These are phyloP conservation scores for Chlorella vulgaris DNA, from an alignment of 139 green algal genomes.

Conservation along the genomic window DNA sequence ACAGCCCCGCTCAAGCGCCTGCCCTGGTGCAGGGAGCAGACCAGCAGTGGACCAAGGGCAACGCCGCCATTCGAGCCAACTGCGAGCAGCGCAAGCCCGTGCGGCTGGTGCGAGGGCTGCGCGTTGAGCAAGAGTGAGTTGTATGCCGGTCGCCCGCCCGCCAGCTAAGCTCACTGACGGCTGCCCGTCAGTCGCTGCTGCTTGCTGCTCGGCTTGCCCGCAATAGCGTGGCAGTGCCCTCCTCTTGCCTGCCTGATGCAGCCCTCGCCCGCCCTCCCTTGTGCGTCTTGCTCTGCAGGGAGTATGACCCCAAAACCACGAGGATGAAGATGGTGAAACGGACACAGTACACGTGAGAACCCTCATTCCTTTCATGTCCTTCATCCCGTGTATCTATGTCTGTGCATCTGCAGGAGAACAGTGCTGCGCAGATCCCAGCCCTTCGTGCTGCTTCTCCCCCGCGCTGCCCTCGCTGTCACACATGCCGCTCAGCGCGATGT, in stretches of 20 bases:
- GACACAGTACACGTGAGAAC: conserved; percentile 15
- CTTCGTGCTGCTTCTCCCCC: neutral
- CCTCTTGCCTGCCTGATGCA: too few relatives aligned
- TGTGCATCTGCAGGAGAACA: too few relatives aligned
- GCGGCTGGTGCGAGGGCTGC: conserved; percentile 44
- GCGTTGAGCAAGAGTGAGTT: neutral
- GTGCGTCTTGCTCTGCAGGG: too few relatives aligned
- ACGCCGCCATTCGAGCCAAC: conserved; percentile 45
- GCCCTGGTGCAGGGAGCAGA: conserved; percentile 41
- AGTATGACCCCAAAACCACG: neutral
- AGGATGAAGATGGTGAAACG: neutral
- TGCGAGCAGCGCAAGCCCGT: conserved; percentile 52
- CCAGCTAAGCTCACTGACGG: neutral
- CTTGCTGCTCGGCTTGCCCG: neutral
- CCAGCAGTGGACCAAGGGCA: conserved; percentile 46
- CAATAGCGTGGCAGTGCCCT: too few relatives aligned
- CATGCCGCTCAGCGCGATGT: neutral
- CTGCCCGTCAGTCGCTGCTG: neutral
- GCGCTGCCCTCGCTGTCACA: neutral
- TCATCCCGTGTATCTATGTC: too few relatives aligned
- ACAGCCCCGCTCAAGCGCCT: neutral
- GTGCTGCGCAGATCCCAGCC: too few relatives aligned
- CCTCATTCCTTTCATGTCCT: neutral
- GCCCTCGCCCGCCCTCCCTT: too few relatives aligned
- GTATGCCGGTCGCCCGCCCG: neutral